Conservation (phyloP, 805 yeast species). For the Starmerella lactis-condensi region DNA sequence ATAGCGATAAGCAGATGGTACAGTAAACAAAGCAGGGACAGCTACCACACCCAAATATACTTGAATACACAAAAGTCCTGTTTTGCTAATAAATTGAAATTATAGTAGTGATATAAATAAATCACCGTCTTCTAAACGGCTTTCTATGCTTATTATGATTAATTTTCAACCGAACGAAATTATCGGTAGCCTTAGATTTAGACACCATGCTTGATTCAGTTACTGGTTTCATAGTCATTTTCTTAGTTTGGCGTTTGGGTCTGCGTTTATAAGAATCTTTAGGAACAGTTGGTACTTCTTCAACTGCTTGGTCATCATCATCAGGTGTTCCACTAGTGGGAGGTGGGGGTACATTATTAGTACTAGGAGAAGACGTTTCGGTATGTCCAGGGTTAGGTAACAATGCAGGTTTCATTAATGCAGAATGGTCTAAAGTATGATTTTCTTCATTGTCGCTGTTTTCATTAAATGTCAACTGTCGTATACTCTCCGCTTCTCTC, state of each 20-base stretch:
- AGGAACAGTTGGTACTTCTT: not conserved
- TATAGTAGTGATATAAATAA: too few species aligned
- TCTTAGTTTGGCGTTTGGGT: slow-evolving; percentile 14
- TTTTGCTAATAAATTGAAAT: too few species aligned
- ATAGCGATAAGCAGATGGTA: too few species aligned
- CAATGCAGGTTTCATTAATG: too few species aligned
- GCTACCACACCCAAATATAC: too few species aligned
- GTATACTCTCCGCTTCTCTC: slow-evolving; percentile 5
- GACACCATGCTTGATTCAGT: slow-evolving; percentile 2
- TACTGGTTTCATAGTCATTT: slow-evolving; percentile 12
- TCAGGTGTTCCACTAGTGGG: not conserved
- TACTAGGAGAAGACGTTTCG: not conserved
- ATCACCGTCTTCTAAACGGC: slow-evolving; percentile 2
- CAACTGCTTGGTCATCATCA: not conserved
- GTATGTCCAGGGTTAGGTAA: too few species aligned
- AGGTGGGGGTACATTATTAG: not conserved
- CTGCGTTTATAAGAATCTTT: slow-evolving; percentile 1
- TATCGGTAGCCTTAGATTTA: slow-evolving; percentile 10
- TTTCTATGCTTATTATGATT: slow-evolving; percentile 6
- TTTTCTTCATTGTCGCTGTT: not conserved
- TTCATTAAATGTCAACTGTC: not conserved
- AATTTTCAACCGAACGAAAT: slow-evolving; percentile 12
- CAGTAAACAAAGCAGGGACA: too few species aligned
- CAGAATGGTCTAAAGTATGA: not conserved
- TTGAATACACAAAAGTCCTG: too few species aligned